Evolutionary conservation across 164 flowering plant genomes (phyloP).

Genomic region (Vitis cinerea): DNA sequence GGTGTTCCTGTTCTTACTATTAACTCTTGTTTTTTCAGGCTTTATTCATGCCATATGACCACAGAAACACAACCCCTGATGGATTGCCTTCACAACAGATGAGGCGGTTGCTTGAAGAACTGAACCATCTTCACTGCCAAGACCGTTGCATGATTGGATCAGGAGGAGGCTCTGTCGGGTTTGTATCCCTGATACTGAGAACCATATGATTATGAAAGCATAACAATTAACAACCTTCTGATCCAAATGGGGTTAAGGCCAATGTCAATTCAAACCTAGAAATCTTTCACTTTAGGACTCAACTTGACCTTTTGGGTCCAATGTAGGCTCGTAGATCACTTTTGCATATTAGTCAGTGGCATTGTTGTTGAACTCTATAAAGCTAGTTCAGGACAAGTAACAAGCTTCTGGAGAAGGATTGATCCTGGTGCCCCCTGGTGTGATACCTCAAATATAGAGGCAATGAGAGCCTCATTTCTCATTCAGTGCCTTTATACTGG

Average conservation of each 20-base stretch:
- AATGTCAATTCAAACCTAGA: background rate
- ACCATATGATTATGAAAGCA: background rate
- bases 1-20: slow-evolving; percentile 1
- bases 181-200: slow-evolving; percentile 25
- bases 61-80: slow-evolving; percentile 83
- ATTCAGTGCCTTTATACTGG: too few relatives aligned
- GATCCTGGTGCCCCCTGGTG: too few relatives aligned
- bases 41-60: slow-evolving; percentile 97
- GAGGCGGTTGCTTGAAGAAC: slow-evolving; percentile 62
- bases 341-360: too few relatives aligned
- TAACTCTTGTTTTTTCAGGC: slow-evolving; percentile 48
- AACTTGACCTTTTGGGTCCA: background rate
- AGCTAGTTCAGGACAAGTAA: too few relatives aligned
- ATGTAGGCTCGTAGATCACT: too few relatives aligned
- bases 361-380: too few relatives aligned
- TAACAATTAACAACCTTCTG: background rate
- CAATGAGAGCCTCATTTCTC: too few relatives aligned
- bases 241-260: background rate
- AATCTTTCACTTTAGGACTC: background rate
- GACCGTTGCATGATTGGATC: slow-evolving; percentile 91
- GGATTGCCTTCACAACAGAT: slow-evolving; percentile 62
- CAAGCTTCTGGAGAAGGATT: too few relatives aligned
- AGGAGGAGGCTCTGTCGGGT: slow-evolving; percentile 99
- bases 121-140: slow-evolving; percentile 73
- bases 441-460: too few relatives aligned